A percentile compares a stretch with the other conserved stretches of the same genome.
These are phyloP conservation scores for Capsicum baccatum DNA, from an alignment of 257 asterid genomes.

Conservation along the genomic window DNA sequence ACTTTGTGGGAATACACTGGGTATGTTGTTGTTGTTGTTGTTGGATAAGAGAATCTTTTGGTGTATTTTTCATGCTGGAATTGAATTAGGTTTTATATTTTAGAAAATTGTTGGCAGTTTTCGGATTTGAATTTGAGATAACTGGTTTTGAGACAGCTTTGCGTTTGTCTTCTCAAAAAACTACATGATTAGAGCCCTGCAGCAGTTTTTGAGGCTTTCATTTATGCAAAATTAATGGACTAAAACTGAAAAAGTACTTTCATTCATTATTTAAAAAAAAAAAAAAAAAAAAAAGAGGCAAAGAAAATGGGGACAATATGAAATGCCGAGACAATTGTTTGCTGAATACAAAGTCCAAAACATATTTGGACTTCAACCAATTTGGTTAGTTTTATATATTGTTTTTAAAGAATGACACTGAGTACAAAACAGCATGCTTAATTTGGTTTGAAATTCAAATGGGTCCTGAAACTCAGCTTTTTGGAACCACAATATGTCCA, in stretches of 20 bases:
- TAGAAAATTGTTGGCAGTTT: not conserved
- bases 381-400: slow-evolving; percentile 9
- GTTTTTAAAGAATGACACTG: not conserved
- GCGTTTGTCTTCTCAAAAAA: not conserved
- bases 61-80: not conserved
- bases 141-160: not conserved
- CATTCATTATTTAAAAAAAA: not conserved
- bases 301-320: not conserved
- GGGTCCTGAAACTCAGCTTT: not conserved
- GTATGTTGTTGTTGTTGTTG: too few species aligned
- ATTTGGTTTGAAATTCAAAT: slow-evolving; percentile 2
- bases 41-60: not conserved
- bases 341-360: slow-evolving; percentile 2
- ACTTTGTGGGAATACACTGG: too few species aligned
- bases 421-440: not conserved
- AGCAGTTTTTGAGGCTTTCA: not conserved
- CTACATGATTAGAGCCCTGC: not conserved
- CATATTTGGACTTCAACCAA: not conserved
- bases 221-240: not conserved
- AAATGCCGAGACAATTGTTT: not conserved
- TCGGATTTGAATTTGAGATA: not conserved
- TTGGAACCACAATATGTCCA: slow-evolving; percentile 17
- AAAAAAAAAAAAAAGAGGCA: not conserved
- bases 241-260: not conserved
- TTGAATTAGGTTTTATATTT: not conserved